These are phyloP conservation scores for Ilyonectria destructans DNA, from an alignment of 2,329 filamentous ascomycete species.

Conservation along the genomic window DNA sequence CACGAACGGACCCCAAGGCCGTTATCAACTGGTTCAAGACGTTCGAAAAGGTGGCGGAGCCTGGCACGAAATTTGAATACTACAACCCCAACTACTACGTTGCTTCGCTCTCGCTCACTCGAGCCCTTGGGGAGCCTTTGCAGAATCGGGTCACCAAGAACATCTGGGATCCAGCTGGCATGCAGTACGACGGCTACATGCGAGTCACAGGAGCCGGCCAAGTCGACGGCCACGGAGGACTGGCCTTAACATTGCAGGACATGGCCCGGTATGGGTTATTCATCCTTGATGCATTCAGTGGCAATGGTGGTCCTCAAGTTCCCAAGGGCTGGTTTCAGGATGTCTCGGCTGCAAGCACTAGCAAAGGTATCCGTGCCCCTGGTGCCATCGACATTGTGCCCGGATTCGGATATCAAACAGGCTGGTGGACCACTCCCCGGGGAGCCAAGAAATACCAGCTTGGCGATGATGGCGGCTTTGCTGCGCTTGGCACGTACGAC, in stretches of 20 bases:
- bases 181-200: slow-evolving; percentile 8
- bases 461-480: slow-evolving; percentile 3
- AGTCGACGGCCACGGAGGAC: slow-evolving; percentile 7
- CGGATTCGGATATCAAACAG: neutral
- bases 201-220: neutral
- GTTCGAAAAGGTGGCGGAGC: neutral
- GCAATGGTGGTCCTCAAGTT: neutral
- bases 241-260: neutral
- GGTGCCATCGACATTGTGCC: neutral
- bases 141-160: neutral
- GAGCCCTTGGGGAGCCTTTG: neutral
- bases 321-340: neutral
- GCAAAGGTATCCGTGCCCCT: neutral
- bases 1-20: neutral
- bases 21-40: slow-evolving; percentile 4
- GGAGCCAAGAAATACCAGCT: neutral
- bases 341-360: neutral
- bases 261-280: slow-evolving; percentile 9
- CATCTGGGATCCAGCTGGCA: slow-evolving; percentile 12
- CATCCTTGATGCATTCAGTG: neutral
- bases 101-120: slow-evolving; percentile 4
- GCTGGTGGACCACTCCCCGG: slow-evolving; percentile 5
- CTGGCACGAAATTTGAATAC: neutral
- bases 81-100: slow-evolving; percentile 18
- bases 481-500: neutral